A percentile compares a stretch with the other conserved stretches of the same genome.
These are phyloP conservation scores for Posidonia oceanica DNA, from an alignment of 116 monocot species.

Conservation along the genomic window DNA sequence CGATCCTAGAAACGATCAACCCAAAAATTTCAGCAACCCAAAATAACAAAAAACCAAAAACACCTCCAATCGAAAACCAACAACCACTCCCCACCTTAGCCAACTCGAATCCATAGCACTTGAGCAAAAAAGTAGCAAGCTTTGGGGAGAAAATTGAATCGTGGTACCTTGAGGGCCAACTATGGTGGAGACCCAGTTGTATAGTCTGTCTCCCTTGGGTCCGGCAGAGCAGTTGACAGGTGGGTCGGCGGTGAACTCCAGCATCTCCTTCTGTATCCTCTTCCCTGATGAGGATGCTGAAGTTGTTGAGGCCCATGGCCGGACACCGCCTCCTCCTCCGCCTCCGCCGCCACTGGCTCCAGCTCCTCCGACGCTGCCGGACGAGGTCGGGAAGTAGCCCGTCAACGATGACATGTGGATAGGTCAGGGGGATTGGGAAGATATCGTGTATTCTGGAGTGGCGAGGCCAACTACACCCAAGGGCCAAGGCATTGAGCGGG, in stretches of 20 bases:
- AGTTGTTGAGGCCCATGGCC: constrained; percentile 49
- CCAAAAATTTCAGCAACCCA: not conserved
- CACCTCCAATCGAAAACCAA: not conserved
- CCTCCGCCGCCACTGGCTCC: constrained; percentile 9
- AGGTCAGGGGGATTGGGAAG: no score
- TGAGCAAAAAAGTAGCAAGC: not conserved
- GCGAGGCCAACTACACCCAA: no score
- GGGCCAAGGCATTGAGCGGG: no score
- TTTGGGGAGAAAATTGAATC: not conserved
- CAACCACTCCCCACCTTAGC: not conserved
- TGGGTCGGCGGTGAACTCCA: constrained; percentile 51
- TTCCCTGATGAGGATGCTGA: constrained; percentile 54
- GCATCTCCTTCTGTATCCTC: constrained; percentile 81
- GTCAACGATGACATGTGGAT: constrained; percentile 14
- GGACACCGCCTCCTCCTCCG: constrained; percentile 26
- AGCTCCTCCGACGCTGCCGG: constrained; percentile 4
- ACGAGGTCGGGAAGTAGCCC: constrained; percentile 14
- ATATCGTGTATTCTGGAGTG: not conserved
- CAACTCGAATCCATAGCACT: not conserved
- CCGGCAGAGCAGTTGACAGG: constrained; percentile 78
- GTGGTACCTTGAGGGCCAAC: constrained; percentile 59
- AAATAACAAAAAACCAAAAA: not conserved
- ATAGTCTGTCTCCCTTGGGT: constrained; percentile 86
- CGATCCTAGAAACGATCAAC: constrained; percentile 31
- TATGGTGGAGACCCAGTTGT: constrained; percentile 92